Evolutionary conservation across 805 yeast species (phyloP).

Genomic region (Lachancea lanzarotensis): DNA sequence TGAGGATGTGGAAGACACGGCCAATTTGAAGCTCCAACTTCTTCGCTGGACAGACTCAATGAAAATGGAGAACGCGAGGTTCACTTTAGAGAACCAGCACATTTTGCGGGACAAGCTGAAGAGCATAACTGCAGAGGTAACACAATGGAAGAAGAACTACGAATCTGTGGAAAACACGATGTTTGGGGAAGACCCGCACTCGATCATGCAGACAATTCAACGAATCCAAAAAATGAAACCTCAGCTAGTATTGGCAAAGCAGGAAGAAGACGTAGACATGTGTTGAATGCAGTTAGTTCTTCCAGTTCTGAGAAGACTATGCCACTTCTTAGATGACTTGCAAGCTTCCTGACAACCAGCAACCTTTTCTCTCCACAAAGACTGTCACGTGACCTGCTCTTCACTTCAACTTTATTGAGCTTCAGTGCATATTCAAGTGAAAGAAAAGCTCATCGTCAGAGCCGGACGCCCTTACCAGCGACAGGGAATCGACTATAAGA

Average conservation of each 20-base stretch:
- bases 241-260: neutral
- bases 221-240: constrained; percentile 20
- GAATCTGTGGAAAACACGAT: constrained; percentile 26
- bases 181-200: constrained; percentile 28
- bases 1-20: constrained; percentile 12
- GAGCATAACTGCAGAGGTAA: constrained; percentile 23
- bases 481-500: neutral
- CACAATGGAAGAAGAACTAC: constrained; percentile 28
- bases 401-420: neutral
- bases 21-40: constrained; percentile 13
- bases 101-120: constrained; percentile 18
- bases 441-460: too few species aligned
- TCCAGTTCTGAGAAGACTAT: too few species aligned
- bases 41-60: constrained; percentile 22
- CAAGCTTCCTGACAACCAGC: too few species aligned
- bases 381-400: neutral
- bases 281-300: too few species aligned
- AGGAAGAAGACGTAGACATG: constrained; percentile 8
- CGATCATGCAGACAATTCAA: constrained; percentile 26
- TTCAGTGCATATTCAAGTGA: too few species aligned
- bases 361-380: too few species aligned
- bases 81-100: constrained; percentile 27
- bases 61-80: constrained; percentile 29
- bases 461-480: too few species aligned
- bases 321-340: too few species aligned